These are phyloP conservation scores for Penstemon barbatus DNA, from an alignment of 257 asterid species.

Conservation along the genomic window DNA sequence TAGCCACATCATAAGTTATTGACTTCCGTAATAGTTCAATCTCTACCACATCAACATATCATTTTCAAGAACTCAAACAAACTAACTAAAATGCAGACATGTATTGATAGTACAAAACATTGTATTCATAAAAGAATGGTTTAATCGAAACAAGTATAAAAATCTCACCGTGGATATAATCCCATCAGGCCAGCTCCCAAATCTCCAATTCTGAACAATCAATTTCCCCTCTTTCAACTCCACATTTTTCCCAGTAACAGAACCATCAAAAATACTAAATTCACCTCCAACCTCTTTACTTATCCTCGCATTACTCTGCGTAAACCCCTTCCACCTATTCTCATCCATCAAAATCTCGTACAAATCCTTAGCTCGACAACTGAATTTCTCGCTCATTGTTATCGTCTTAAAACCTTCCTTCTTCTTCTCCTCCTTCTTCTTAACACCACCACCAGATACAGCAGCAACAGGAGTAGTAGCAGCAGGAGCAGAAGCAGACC, in stretches of 20 bases:
- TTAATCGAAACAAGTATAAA: not conserved
- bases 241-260: slow-evolving; percentile 73
- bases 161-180: slow-evolving; percentile 56
- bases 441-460: slow-evolving; percentile 6
- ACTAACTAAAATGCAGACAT: not conserved
- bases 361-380: slow-evolving; percentile 74
- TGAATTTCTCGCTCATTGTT: slow-evolving; percentile 81
- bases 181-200: slow-evolving; percentile 74
- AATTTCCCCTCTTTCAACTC: slow-evolving; percentile 69
- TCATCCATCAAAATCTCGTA: slow-evolving; percentile 94
- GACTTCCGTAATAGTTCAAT: too few relatives aligned
- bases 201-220: slow-evolving; percentile 66
- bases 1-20: too few relatives aligned
- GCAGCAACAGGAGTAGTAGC: slow-evolving; percentile 22
- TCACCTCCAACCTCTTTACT: slow-evolving; percentile 87
- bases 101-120: not conserved
- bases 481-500: slow-evolving; percentile 22
- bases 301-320: slow-evolving; percentile 90
- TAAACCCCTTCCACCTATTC: slow-evolving; percentile 95
- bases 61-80: slow-evolving; percentile 11
- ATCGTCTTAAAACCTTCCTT: slow-evolving; percentile 93
- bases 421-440: slow-evolving; percentile 56
- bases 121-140: too few relatives aligned
- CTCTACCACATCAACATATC: not conserved
- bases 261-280: slow-evolving; percentile 81